Conservation (phyloP, 371 early-diverging fungal species). For the Mucor lusitanicus region DNA sequence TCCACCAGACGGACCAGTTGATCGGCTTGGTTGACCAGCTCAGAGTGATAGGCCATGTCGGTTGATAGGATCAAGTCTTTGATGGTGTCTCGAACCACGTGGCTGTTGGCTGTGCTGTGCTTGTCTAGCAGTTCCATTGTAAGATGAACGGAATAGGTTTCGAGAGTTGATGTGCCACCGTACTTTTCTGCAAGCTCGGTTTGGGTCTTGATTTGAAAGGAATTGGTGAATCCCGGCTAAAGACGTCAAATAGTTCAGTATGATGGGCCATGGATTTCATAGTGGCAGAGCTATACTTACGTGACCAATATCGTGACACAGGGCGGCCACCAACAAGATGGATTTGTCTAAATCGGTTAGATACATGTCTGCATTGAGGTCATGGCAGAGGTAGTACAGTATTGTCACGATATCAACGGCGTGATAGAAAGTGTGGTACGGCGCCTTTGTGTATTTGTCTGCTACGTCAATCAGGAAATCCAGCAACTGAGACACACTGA, state of each 20-base stretch:
- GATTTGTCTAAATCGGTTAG: slow-evolving; percentile 68
- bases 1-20: not conserved
- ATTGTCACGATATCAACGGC: slow-evolving; percentile 88
- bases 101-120: slow-evolving; percentile 43
- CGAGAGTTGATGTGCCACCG: slow-evolving; percentile 74
- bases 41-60: slow-evolving; percentile 82
- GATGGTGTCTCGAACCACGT: slow-evolving; percentile 32
- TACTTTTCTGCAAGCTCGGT: slow-evolving; percentile 66
- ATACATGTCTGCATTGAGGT: slow-evolving; percentile 62
- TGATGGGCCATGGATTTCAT: not conserved
- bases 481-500: slow-evolving; percentile 57
- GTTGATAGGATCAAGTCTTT: slow-evolving; percentile 71
- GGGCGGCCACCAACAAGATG: slow-evolving; percentile 78
- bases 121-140: slow-evolving; percentile 61
- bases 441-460: slow-evolving; percentile 67
- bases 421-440: slow-evolving; percentile 89
- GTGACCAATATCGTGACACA: slow-evolving; percentile 91
- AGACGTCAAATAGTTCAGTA: not conserved
- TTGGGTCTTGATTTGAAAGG: slow-evolving; percentile 76
- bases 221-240: slow-evolving; percentile 84
- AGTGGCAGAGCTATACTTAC: slow-evolving; percentile 55
- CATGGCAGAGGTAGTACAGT: slow-evolving; percentile 72
- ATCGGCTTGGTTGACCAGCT: slow-evolving; percentile 53
- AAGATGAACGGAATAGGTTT: slow-evolving; percentile 73
- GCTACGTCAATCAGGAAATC: slow-evolving; percentile 83